Base-by-base conservation (phyloP, 441 rosid genomes). In the Raphanus hybrid region DNA sequence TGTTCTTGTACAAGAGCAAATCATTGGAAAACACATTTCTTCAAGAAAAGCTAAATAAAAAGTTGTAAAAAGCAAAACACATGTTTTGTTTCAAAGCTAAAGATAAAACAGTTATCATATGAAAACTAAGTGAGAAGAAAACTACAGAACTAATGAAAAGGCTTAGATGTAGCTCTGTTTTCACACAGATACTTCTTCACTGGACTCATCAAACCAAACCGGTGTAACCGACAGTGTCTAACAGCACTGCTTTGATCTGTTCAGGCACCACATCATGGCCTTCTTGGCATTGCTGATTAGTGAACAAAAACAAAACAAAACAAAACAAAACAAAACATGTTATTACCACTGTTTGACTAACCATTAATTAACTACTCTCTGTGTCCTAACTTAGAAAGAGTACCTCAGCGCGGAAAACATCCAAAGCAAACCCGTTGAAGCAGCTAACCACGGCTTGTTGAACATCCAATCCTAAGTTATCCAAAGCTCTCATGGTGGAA, bases 201-300 rank as follows among this genome's bases (percentile, higher is more conserved):
- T 32, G 14, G 11, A 62, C 23, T 52, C 23, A 23, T 72, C 85
- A 86, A 18, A 81, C 71, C 84, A 87, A 41, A 67, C 91, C 87
- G 37, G 85, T 83, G 77, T 85, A 86, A 61, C 91, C 94, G 3
- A 91, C 93, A 5, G 90, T 87, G 68, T 93, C 97, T 69, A 90
- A 75, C 48, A 93, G 93, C 15, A 87, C 85, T 26, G 97, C 90
- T 85, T 89, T 90, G 73, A 93, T 93, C 41, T 87, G 89, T 75
- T 85, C 88, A 8, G 90, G 90, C 74, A 85, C 55, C 27, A 87
- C 76, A 12, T 85, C 90, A 54, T 87, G 81, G 9, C 87, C 86
- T 78, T 84, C 89, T 79, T 80, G 78, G 80, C 87, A 84, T 87
- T 85, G 91, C 89, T 87, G 87, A 70, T 71, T 48, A 74, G 18